Evolutionary conservation across 768 basidiomycete species (phyloP), one percentile per base, ranked within the genome.

Genomic region (Amanita exitialis): DNA sequence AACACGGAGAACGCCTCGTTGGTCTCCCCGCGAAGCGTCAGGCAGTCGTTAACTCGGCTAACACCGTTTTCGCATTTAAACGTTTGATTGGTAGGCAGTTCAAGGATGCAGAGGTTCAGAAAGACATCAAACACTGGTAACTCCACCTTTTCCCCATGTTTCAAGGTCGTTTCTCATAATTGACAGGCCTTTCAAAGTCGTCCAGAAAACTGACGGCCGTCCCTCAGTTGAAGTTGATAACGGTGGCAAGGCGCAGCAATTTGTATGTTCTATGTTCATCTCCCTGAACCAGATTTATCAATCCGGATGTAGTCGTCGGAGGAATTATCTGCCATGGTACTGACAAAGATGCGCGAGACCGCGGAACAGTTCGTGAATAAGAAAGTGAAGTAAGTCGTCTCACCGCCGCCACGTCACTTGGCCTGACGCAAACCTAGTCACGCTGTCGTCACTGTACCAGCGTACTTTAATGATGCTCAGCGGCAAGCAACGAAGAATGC

Each of bases 391-490:
- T 94, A 75, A 73, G 93, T 82, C 58, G 35, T 15, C 10, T 18
- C 36, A 15, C 36, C 25, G 25, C 23, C 28, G 18, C 41, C 35
- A 37, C 37, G 16, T 18, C 6, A 27, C 27, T 23, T 3, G 60
- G 53, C 48, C n/a, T 47, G 48, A 35, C 53, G 12, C 8, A 44
- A 43, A 45, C 46, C 36, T 51, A 89, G 86, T 60, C 82, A 90
- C 49, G 87, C 87, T 23, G 94, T 98, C 60, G 74, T 98, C 61
- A 97, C 94, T 12, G 95, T 97, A 27, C 96, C 95, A 0, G 94
- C 95, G 0, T 97, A 97, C 73, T 99, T 98, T 81, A 99, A 99
- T 66, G 96, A 99, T 64, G 94, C 96, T 16, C 96, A 99, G 69
- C 86, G 96, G 54, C 95, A 98, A 74, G 96, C 96, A 3, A 99